Evolutionary conservation across 495 filamentous ascomycete genomes (phyloP).

Genomic region (Monascus purpureus): DNA sequence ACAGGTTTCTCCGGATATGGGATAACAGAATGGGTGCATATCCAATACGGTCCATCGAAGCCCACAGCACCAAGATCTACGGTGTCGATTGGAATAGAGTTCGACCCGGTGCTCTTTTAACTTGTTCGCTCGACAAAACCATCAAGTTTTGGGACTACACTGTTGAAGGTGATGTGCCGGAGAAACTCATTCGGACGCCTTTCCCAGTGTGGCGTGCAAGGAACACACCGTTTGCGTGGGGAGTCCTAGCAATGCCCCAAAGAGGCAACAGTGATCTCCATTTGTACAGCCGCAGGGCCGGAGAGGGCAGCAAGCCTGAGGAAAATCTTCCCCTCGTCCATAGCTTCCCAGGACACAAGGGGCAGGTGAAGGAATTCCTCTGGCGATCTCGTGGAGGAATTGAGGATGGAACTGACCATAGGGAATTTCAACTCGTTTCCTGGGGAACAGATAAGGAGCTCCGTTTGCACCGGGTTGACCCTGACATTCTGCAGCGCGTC

Average conservation of each 20-base stretch:
- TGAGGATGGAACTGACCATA: conserved; percentile 62
- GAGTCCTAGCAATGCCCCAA: conserved; percentile 83
- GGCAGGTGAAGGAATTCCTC: conserved; percentile 85
- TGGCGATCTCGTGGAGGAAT: conserved; percentile 69
- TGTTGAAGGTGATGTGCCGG: conserved; percentile 45
- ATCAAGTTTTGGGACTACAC: conserved; percentile 91
- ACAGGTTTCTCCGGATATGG: conserved; percentile 78
- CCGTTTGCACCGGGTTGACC: conserved; percentile 60
- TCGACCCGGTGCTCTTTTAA: conserved; percentile 53
- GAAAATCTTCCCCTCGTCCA: conserved; percentile 44
- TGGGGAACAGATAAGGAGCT: conserved; percentile 83
- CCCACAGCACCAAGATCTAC: conserved; percentile 93
- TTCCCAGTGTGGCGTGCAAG: conserved; percentile 88
- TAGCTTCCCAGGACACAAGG: conserved; percentile 67
- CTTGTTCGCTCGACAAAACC: conserved; percentile 81
- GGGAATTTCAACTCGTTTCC: conserved; percentile 86
- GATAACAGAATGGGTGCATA: conserved; percentile 69
- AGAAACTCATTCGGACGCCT: conserved; percentile 61
- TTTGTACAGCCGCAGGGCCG: conserved; percentile 60
- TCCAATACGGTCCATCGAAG: conserved; percentile 69
- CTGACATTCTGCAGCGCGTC: conserved; percentile 50
- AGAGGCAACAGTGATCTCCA: conserved; percentile 72
- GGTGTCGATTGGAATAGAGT: conserved; percentile 90
- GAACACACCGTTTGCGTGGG: conserved; percentile 86
- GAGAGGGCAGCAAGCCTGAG: conserved; percentile 27